Evolutionary conservation across 2,329 filamentous ascomycete species (phyloP).

Genomic region (Epichloe baconii): DNA sequence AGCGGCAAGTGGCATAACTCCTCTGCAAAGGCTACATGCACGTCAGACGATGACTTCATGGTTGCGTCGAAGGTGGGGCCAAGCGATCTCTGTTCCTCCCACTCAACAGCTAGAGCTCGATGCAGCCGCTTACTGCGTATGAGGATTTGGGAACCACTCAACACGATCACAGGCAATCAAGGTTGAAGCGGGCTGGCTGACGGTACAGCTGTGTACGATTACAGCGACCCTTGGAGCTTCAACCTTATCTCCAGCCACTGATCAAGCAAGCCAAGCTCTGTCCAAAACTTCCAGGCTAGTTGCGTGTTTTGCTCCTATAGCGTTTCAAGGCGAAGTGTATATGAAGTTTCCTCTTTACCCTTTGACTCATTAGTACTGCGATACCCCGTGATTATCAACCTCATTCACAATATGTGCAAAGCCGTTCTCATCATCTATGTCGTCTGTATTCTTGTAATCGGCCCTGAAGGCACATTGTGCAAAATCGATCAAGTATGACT

Average conservation of each 20-base stretch:
- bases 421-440: constrained; percentile 3
- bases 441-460: constrained; percentile 7
- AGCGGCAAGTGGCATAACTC: too few species aligned
- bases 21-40: too few species aligned
- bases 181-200: too few species aligned
- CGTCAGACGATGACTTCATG: too few species aligned
- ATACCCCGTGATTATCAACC: constrained; percentile 1
- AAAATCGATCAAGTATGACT: constrained; percentile 6
- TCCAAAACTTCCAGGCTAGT: not conserved
- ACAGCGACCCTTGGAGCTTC: not conserved
- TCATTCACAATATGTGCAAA: constrained; percentile 2
- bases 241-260: not conserved
- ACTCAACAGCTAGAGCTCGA: too few species aligned
- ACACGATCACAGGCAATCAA: too few species aligned
- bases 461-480: constrained; percentile 5
- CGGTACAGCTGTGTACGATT: not conserved
- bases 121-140: too few species aligned
- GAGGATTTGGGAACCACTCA: too few species aligned
- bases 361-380: constrained; percentile 1
- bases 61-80: too few species aligned
- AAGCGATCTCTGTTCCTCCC: too few species aligned
- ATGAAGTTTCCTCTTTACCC: constrained; percentile 1
- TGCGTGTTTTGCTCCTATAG: not conserved
- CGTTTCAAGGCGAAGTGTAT: not conserved
- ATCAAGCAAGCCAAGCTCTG: not conserved